Evolutionary conservation across 345 rosid genomes (phyloP).

Genomic region (Anacardium occidentale): DNA sequence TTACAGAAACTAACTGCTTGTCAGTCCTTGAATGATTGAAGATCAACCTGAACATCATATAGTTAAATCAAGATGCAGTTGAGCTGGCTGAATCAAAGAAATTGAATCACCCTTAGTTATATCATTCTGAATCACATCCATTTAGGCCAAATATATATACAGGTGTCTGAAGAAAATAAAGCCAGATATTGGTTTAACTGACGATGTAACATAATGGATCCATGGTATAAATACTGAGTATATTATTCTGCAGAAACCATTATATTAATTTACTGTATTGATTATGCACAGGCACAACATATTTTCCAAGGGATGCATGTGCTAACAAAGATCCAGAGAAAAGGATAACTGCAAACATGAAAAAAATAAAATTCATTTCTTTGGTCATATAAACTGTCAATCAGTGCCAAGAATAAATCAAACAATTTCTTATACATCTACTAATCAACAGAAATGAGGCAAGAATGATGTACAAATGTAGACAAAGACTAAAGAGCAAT

Average conservation of each 20-base stretch:
- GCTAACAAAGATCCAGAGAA: background rate
- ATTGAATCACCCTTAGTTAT: background rate
- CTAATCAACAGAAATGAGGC: background rate
- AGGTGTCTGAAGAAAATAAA: background rate
- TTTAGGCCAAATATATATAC: background rate
- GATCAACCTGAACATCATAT: background rate
- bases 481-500: conserved; percentile 1
- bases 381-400: background rate
- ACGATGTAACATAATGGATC: background rate
- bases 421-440: background rate
- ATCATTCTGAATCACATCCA: background rate
- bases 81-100: background rate
- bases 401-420: background rate
- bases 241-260: background rate
- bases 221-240: background rate
- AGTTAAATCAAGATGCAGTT: background rate
- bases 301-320: background rate
- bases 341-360: background rate
- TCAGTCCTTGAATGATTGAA: background rate
- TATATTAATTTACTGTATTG: background rate
- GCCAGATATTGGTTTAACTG: background rate
- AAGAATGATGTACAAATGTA: background rate
- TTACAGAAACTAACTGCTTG: background rate
- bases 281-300: background rate
- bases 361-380: background rate